These are phyloP conservation scores for Entomortierella chlamydospora DNA, from an alignment of 192 early-diverging fungal genomes.

Conservation along the genomic window DNA sequence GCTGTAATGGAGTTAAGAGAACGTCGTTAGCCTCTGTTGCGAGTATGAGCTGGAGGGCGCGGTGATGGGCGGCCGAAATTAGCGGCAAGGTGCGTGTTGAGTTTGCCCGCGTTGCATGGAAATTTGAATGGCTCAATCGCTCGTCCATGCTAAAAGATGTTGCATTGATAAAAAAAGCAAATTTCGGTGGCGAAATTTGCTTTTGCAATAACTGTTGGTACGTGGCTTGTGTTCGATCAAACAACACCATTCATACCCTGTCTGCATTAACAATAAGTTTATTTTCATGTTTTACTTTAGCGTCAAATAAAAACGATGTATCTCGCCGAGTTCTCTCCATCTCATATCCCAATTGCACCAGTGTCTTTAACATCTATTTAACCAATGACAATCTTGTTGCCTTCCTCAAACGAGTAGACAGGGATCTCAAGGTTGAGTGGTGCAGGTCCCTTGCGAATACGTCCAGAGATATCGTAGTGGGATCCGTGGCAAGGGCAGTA, in stretches of 20 bases:
- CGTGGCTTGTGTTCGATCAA: neutral
- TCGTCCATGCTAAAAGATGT: conserved; percentile 14
- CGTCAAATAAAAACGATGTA: neutral
- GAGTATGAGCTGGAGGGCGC: conserved; percentile 30
- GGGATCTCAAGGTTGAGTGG: conserved; percentile 99
- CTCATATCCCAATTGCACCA: neutral
- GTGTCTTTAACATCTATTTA: conserved; percentile 63
- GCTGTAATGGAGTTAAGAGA: conserved; percentile 25
- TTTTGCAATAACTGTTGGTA: neutral
- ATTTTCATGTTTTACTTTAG: neutral
- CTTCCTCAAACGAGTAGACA: conserved; percentile 68
- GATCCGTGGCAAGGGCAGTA: conserved; percentile 99
- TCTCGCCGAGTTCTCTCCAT: neutral
- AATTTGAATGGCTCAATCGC: conserved; percentile 17
- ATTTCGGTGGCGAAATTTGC: conserved; percentile 21
- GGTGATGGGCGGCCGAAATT: conserved; percentile 39
- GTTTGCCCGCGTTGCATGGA: conserved; percentile 23
- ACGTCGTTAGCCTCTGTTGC: conserved; percentile 40
- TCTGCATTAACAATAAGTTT: no score
- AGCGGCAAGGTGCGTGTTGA: conserved; percentile 18
- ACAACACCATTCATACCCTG: no score
- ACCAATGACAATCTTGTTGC: conserved; percentile 89
- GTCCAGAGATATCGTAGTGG: conserved; percentile 98
- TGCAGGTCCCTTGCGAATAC: conserved; percentile 98
- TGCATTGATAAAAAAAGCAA: neutral